These are phyloP conservation scores for Thermothelomyces thermophilus DNA, from an alignment of 2,329 filamentous ascomycete genomes.

Conservation along the genomic window DNA sequence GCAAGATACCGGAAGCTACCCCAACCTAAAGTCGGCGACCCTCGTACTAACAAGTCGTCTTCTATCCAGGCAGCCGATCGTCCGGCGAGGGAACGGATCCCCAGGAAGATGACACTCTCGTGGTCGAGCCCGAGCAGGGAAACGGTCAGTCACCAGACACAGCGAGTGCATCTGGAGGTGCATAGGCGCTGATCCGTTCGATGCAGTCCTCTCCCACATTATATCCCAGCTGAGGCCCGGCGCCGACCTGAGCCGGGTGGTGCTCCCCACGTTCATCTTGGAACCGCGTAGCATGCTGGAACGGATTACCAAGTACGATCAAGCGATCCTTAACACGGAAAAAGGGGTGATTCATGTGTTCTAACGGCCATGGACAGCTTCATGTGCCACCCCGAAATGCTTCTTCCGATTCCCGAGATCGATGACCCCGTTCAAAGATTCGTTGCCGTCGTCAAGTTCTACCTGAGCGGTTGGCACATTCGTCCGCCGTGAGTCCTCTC, in stretches of 20 bases:
- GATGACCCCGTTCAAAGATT: slow-evolving; percentile 88
- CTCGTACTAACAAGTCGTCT: slow-evolving; percentile 32
- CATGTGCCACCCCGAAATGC: slow-evolving; percentile 97
- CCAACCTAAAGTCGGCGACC: neutral
- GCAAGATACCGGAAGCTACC: slow-evolving; percentile 11
- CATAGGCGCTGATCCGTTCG: slow-evolving; percentile 14
- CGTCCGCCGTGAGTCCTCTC: slow-evolving; percentile 73
- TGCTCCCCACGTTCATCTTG: slow-evolving; percentile 93
- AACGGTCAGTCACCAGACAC: slow-evolving; percentile 58
- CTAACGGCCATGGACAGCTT: slow-evolving; percentile 55
- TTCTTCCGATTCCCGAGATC: slow-evolving; percentile 78
- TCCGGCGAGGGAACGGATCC: slow-evolving; percentile 51
- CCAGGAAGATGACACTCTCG: slow-evolving; percentile 65
- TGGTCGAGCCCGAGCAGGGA: slow-evolving; percentile 87
- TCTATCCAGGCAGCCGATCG: slow-evolving; percentile 40
- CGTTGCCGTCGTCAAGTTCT: slow-evolving; percentile 94
- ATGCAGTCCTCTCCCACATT: slow-evolving; percentile 83
- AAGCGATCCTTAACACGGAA: neutral
- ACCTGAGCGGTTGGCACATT: slow-evolving; percentile 97
- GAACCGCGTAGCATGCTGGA: slow-evolving; percentile 98
- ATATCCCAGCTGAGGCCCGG: slow-evolving; percentile 95
- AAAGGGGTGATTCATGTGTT: neutral
- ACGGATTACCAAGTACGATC: slow-evolving; percentile 89
- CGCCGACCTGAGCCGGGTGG: slow-evolving; percentile 89
- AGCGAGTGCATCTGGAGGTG: neutral